These are phyloP conservation scores for Rhizodiscina lignyota DNA, from an alignment of 495 filamentous ascomycete genomes.

Conservation along the genomic window DNA sequence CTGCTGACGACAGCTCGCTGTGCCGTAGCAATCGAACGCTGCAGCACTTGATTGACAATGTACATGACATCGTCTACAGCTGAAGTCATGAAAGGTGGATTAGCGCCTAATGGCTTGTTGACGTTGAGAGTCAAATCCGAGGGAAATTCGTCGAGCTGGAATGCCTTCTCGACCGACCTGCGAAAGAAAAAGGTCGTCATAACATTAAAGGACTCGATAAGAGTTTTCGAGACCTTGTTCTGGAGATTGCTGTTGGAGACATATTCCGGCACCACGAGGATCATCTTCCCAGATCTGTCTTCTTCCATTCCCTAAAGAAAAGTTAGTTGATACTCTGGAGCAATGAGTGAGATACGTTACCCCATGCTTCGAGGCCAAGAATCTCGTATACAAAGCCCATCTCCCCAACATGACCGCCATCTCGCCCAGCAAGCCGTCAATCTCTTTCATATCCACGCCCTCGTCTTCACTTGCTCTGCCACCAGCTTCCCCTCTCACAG, in stretches of 20 bases:
- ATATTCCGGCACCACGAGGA: constrained; percentile 45
- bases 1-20: constrained; percentile 56
- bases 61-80: constrained; percentile 99
- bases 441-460: constrained; percentile 85
- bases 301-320: too few species aligned
- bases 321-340: constrained; percentile 6
- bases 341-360: too few species aligned
- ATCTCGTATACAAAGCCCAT: constrained; percentile 85
- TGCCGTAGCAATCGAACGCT: constrained; percentile 70
- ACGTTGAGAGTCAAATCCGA: constrained; percentile 58
- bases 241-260: constrained; percentile 56
- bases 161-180: constrained; percentile 88
- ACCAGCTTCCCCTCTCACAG: constrained; percentile 30
- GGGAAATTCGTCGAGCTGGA: constrained; percentile 94
- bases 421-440: constrained; percentile 73
- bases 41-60: constrained; percentile 82
- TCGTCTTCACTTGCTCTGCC: constrained; percentile 58
- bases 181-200: constrained; percentile 95
- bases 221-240: constrained; percentile 55
- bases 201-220: constrained; percentile 62
- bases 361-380: constrained; percentile 68
- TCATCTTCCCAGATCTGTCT: too few species aligned
- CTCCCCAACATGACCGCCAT: constrained; percentile 78
- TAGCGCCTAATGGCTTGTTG: constrained; percentile 44
- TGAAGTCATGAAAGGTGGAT: constrained; percentile 82